Percentiles rank a stretch among this genome's conserved stretches.
These are phyloP conservation scores for Cochlearia excelsa DNA, from an alignment of 345 rosid genomes.

Conservation along the genomic window DNA sequence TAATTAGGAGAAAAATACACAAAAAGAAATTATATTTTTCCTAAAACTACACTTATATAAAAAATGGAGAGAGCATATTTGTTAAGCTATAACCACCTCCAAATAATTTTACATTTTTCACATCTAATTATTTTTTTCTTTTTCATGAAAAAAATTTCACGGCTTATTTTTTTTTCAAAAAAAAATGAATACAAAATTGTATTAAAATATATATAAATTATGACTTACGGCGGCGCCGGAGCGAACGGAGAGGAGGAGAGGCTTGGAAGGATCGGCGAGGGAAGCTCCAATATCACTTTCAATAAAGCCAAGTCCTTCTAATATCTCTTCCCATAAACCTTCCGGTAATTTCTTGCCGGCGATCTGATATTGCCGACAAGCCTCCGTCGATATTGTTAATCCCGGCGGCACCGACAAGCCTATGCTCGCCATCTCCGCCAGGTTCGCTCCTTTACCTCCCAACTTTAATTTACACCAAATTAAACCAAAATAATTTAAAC, in stretches of 20 bases:
- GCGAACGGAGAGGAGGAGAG: constrained; percentile 94
- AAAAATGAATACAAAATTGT: neutral
- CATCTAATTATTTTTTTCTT: too few species aligned
- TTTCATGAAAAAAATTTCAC: neutral
- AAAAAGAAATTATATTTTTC: too few species aligned
- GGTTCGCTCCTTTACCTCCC: constrained; percentile 96
- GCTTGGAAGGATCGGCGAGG: constrained; percentile 74
- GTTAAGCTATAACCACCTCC: neutral
- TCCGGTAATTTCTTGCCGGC: constrained; percentile 60
- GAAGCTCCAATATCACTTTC: constrained; percentile 76
- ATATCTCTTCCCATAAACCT: constrained; percentile 74
- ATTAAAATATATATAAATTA: neutral
- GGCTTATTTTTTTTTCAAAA: neutral
- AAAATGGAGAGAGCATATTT: too few species aligned
- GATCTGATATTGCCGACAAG: constrained; percentile 73
- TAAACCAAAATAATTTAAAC: too few species aligned
- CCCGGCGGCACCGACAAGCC: constrained; percentile 97
- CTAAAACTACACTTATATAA: too few species aligned
- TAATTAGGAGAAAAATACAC: too few species aligned
- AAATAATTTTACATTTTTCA: neutral
- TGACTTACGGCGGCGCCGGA: constrained; percentile 93
- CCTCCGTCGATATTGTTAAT: constrained; percentile 89
- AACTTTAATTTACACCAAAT: constrained; percentile 39
- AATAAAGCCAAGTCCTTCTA: constrained; percentile 53
- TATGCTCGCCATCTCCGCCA: constrained; percentile 97